phyloP scores from a whole-genome alignment of 2,329 filamentous ascomycete species.

The Gyromitra esculenta region DNA sequence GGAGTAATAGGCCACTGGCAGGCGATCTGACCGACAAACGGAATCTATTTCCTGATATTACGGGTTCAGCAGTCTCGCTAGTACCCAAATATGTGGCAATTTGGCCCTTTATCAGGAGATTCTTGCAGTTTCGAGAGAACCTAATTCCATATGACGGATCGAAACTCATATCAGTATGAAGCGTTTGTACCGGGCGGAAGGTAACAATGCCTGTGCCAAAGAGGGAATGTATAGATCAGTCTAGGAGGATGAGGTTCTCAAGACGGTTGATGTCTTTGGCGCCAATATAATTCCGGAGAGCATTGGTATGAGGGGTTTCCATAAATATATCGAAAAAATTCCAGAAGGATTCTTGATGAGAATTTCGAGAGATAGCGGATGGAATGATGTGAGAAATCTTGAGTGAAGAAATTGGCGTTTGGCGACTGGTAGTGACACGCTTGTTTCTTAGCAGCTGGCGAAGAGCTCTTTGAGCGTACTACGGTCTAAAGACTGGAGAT shows the following conservation, averaged over 20 bases:
- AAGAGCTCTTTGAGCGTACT: not conserved
- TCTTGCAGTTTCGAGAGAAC: not conserved
- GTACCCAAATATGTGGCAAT: not conserved
- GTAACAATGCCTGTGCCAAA: not conserved
- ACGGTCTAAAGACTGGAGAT: not conserved
- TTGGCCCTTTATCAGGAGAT: not conserved
- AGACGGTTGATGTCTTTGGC: conserved; percentile 4
- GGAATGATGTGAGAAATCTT: not conserved
- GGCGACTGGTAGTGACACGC: conserved; percentile 6
- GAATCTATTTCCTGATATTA: not conserved
- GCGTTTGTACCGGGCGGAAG: not conserved
- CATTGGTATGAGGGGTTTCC: not conserved
- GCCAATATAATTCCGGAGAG: not conserved
- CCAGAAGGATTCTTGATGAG: not conserved
- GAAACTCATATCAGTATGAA: not conserved
- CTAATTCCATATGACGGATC: not conserved
- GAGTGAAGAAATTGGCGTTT: not conserved
- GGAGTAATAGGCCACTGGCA: not conserved
- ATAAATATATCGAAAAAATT: conserved; percentile 1
- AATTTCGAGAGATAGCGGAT: not conserved
- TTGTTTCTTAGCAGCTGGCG: not conserved
- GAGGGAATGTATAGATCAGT: not conserved
- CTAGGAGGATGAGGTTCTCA: not conserved
- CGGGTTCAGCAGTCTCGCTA: not conserved
- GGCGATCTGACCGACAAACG: not conserved